Percentiles rank a stretch among this genome's conserved stretches.
These are phyloP conservation scores for Kazachstania kunashirensis DNA, from an alignment of 805 yeast genomes.

Conservation along the genomic window DNA sequence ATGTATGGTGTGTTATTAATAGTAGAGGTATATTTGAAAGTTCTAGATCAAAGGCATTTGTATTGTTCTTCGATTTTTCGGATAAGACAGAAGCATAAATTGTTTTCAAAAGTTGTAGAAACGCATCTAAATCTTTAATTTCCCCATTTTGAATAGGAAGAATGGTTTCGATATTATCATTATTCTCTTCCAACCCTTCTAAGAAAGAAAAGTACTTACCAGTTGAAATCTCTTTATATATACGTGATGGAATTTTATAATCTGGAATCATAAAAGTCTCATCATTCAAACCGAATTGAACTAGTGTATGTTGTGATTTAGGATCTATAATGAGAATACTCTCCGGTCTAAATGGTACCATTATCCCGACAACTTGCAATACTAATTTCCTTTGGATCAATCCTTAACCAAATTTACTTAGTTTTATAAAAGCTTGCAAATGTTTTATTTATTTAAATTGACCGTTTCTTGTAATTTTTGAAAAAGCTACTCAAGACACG, in stretches of 20 bases:
- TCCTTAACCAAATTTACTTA: too few species aligned
- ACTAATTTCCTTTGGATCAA: too few species aligned
- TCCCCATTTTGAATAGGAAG: constrained; percentile 57
- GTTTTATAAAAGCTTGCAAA: too few species aligned
- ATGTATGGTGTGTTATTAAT: constrained; percentile 53
- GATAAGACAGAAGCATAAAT: constrained; percentile 38
- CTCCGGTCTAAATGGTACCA: constrained; percentile 27
- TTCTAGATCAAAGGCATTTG: constrained; percentile 22
- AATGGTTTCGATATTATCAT: constrained; percentile 30
- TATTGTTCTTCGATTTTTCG: constrained; percentile 15
- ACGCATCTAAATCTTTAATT: constrained; percentile 60
- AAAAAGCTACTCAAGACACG: too few species aligned
- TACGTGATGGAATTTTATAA: constrained; percentile 66
- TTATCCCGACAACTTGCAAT: constrained; percentile 4
- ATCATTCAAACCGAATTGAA: constrained; percentile 70
- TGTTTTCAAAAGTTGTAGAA: constrained; percentile 47
- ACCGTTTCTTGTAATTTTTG: too few species aligned
- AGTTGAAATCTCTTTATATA: constrained; percentile 38
- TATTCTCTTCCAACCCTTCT: constrained; percentile 26
- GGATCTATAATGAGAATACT: constrained; percentile 53
- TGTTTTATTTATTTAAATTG: too few species aligned
- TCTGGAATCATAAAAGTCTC: constrained; percentile 58
- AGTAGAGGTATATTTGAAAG: constrained; percentile 54
- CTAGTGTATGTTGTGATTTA: constrained; percentile 65
- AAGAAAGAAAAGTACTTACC: constrained; percentile 25